Conservation (phyloP, 108 stramenopile genomes). For the Discostella stelligeroides region DNA sequence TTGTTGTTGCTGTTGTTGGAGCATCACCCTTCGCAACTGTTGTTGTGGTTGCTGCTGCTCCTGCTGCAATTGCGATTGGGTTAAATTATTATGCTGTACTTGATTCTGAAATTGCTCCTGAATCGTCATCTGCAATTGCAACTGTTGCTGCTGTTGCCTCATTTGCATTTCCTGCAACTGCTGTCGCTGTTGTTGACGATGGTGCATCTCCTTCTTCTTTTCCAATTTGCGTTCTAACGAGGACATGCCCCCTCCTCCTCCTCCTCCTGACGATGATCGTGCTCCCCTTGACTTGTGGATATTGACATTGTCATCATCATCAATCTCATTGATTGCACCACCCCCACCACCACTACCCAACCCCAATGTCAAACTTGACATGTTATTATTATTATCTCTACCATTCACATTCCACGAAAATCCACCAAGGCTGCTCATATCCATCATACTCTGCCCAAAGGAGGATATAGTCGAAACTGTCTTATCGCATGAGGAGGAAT, state of each 20-base stretch:
- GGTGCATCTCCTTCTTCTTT: slow-evolving; percentile 41
- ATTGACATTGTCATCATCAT: slow-evolving; percentile 10
- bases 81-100: no score
- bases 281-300: not conserved
- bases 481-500: slow-evolving; percentile 22
- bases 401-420: slow-evolving; percentile 24
- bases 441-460: slow-evolving; percentile 40
- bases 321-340: slow-evolving; percentile 23
- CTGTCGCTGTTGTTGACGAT: slow-evolving; percentile 27
- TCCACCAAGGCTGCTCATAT: slow-evolving; percentile 44
- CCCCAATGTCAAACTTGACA: slow-evolving; percentile 27
- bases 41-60: no score
- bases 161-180: slow-evolving; percentile 18
- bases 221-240: slow-evolving; percentile 47
- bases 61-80: no score
- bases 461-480: slow-evolving; percentile 43
- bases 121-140: not conserved
- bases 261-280: no score
- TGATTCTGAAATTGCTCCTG: no score
- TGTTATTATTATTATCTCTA: slow-evolving; percentile 11
- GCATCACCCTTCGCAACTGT: no score
- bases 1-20: no score
- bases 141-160: not conserved
- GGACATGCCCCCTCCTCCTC: slow-evolving; percentile 16
- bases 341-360: no score